Evolutionary conservation across 768 basidiomycete species (phyloP).

Genomic region (Auricularia heimuer): DNA sequence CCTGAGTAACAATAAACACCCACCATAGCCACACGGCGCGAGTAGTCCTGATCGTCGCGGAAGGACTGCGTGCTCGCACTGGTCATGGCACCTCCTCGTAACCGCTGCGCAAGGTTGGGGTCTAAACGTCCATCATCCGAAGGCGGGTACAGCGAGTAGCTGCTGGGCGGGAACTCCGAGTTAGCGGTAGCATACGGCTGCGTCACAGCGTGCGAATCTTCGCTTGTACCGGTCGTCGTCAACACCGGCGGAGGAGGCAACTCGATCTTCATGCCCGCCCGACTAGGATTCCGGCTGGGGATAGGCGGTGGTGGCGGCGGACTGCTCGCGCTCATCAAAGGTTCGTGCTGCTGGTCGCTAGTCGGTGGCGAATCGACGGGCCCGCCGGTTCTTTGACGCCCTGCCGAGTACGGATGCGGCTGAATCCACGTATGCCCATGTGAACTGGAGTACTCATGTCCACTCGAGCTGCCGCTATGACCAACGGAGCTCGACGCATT

Average conservation of each 20-base stretch:
- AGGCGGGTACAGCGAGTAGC: neutral
- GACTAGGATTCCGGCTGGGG: neutral
- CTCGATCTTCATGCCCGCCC: neutral
- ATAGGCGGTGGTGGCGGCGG: neutral
- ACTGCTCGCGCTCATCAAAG: neutral
- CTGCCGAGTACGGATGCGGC: neutral
- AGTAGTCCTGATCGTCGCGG: conserved; percentile 1
- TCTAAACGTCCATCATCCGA: neutral
- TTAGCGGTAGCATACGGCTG: neutral
- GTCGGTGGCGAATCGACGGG: neutral
- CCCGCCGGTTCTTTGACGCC: neutral
- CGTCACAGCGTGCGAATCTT: neutral
- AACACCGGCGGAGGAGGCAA: neutral
- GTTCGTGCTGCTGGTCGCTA: neutral
- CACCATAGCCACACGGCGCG: neutral
- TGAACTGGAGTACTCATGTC: neutral
- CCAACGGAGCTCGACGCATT: neutral
- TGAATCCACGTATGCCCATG: neutral
- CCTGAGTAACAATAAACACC: neutral
- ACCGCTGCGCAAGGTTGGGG: neutral
- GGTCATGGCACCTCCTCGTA: neutral
- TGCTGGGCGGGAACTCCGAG: neutral
- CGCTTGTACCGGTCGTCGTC: neutral
- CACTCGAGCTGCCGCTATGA: neutral
- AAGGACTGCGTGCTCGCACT: neutral